phyloP scores from a whole-genome alignment of 2,329 filamentous ascomycete species.

The Bipolaris cookei region DNA sequence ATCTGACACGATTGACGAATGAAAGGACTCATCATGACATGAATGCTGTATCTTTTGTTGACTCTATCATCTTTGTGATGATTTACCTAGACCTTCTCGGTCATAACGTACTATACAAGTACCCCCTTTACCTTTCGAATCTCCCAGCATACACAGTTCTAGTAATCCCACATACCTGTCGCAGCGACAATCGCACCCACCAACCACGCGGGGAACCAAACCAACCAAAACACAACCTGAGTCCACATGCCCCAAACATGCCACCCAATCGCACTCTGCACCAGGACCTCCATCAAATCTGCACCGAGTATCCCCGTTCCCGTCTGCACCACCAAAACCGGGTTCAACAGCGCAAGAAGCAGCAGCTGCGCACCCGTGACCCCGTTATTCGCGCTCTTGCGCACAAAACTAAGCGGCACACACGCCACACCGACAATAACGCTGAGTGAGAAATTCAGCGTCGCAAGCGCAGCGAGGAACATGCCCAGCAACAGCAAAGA shows the following conservation, averaged over 20 bases:
- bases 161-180: constrained; percentile 26
- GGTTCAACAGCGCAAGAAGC: constrained; percentile 42
- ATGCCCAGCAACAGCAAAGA: constrained; percentile 91
- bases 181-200: constrained; percentile 55
- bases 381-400: constrained; percentile 20
- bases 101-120: not conserved
- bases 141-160: not conserved
- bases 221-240: constrained; percentile 86
- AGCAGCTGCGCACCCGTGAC: constrained; percentile 21
- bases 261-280: constrained; percentile 83
- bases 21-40: constrained; percentile 22
- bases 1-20: constrained; percentile 17
- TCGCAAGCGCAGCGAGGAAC: constrained; percentile 89
- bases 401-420: constrained; percentile 78
- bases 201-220: constrained; percentile 95
- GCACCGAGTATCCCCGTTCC: constrained; percentile 31
- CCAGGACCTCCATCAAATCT: constrained; percentile 64
- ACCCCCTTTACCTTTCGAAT: not conserved
- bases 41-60: not conserved
- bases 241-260: constrained; percentile 89
- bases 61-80: not conserved
- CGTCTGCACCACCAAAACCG: constrained; percentile 40
- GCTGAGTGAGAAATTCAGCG: constrained; percentile 91
- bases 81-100: not conserved
- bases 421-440: constrained; percentile 83